Base-by-base conservation (phyloP, 2,329 filamentous ascomycete species). In the Emmonsiellopsis sp. region DNA sequence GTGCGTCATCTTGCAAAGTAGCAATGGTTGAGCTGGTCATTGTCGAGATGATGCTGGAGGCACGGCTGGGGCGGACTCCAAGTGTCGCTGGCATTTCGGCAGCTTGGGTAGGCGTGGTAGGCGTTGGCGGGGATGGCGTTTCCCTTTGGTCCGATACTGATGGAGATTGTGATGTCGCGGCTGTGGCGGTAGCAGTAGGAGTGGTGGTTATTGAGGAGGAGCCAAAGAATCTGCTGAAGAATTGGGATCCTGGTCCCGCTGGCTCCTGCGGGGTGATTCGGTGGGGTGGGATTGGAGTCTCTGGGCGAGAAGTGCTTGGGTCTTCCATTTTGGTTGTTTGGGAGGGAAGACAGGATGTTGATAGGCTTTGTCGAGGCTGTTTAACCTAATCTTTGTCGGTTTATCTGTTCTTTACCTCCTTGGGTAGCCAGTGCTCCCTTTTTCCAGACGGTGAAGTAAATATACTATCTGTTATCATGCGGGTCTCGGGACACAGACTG, bases 41-140 rank as follows among this genome's bases (percentile, higher is more conserved):
- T 21, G 63, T 66, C 2, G 65, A 67, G 3, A 66, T 54, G 21
- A 65, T 61, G 43, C 62, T 65, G 6, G 64, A 66, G 32, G 65
- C 59, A 40, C 65, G 57, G 44, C 64, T 66, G 27, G 61, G 61
- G 21, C 62, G 50, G 13, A 43, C n/a, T 5, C n/a, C 27, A 21
- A 49, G 32, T 11, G 42, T 33, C 27, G 51, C 14, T 33, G 51
- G 44, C 36, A 48, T 37, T 21, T 46, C 32, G 40, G 51, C 51
- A 42, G 36, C 42, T 10, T 36, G 36, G n/a, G 3, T 37, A 27
- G 33, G 14, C 32, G 42, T 46, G 21, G 21, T 27, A 27, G 21
- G 21, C 3, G 21, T 27, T 27, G 21, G 21, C 21, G 21, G 21
- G 5, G 3, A 27, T 27, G 21, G 5, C 27, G 43, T 21, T 21